Base-by-base conservation (phyloP, 495 filamentous ascomycete species). In the Penicillium verhagenii region DNA sequence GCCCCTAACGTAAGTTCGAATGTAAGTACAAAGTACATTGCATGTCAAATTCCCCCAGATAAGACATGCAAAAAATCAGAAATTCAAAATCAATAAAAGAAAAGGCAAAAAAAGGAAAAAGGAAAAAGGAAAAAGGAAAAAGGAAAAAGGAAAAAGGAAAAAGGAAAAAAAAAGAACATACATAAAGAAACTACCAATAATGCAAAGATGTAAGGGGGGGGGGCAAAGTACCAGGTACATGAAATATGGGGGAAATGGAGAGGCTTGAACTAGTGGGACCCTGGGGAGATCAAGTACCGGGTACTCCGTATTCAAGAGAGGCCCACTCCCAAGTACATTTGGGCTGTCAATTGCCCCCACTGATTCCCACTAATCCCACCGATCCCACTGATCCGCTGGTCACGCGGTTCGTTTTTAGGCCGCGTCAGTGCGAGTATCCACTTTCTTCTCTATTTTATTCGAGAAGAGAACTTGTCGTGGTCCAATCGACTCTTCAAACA, bases 371-470 rank as follows among this genome's bases (percentile, higher is more conserved):
- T n/a, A n/a, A n/a, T n/a, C n/a, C n/a, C n/a, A n/a, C n/a, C n/a
- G n/a, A n/a, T n/a, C 46, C 61, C 56, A 57, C 53, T 58, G 69
- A 74, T 69, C 63, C 53, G 59, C 68, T 50, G 66, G 70, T 75
- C 72, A 75, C 70, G 69, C 69, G 70, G 60, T 38, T 43, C 25
- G 45, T 45, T 47, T 50, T 47, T 31, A 19, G 28, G 40, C 39
- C 45, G 54, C 49, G 47, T 57, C 47, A 52, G 43, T 50, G 55
- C 50, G 42, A 52, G 20, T 31, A 13, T 61, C 43, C 58, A 58
- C 54, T 62, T 54, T 47, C 28, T 61, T 60, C 53, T 63, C 50
- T 35, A n/a, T 11, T 8, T 11, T 14, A 35, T 35, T 35, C 33
- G 33, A 35, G 33, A 35, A n/a, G 6, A 5, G 13, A n/a, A 2